Evolutionary conservation across 495 filamentous ascomycete genomes (phyloP), one percentile per base, ranked within the genome.

Genomic region (Tuber aestivum): DNA sequence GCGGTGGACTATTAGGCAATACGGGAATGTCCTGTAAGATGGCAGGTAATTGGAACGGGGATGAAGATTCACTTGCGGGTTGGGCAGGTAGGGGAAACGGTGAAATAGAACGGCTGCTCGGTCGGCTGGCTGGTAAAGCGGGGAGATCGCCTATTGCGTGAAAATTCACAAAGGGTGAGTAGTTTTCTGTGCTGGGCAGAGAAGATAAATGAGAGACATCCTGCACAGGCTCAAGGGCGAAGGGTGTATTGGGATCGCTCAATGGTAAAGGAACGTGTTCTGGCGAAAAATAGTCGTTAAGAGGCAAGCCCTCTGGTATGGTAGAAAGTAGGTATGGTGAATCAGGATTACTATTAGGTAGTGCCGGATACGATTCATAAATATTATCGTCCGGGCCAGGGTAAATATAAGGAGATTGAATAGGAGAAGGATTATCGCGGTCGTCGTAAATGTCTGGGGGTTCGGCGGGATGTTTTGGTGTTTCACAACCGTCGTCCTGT

Each of bases 341-440:
- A 23, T 40, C 32, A 37, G 76, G 74, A 75, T 78, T 75, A 44
- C 41, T 78, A 69, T 78, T 71, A 70, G 72, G 65, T 40, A 78
- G 56, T 45, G 72, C 79, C 45, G 78, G 73, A 72, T 73, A 71
- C 70, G 71, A 38, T 79, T 79, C 77, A 79, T 79, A 76, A 79
- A 79, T 79, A 79, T 79, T 71, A 72, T 18, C 45, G 45, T 72
- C 72, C 77, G 38, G 45, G 48, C 70, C 44, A 75, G 78, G 61
- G 27, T 72, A 27, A 72, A 70, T 32, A 78, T 75, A 61, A 48
- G 78, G 78, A 72, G 78, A 79, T 72, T 70, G 70, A 72, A 48
- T 79, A 48, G 44, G 72, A 76, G 78, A 79, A 79, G 76, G 76
- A 56, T 72, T 50, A 77, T 75, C 76, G 74, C 69, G 77, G 42